A percentile compares a stretch with the other conserved stretches of the same genome.
Evolutionary conservation across 768 basidiomycete genomes (phyloP).

Genomic region (Nidularia pulvinata): DNA sequence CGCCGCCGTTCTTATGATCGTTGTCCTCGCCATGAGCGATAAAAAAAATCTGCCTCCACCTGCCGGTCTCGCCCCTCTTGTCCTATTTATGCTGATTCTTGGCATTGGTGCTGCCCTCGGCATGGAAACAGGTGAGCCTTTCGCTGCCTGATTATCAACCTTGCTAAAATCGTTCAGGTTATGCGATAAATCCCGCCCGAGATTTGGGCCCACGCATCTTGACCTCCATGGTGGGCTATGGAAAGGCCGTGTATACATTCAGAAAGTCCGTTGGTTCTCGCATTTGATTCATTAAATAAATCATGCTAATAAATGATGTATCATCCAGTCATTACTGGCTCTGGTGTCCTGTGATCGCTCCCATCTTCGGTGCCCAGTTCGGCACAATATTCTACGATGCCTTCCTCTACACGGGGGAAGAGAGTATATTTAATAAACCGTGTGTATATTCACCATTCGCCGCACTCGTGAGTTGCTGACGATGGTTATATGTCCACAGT

Average conservation of each 20-base stretch:
- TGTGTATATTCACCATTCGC: conserved; percentile 18
- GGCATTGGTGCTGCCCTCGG: conserved; percentile 59
- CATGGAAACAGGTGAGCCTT: conserved; percentile 48
- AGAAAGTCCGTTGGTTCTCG: conserved; percentile 25
- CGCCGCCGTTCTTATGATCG: conserved; percentile 53
- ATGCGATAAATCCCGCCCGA: conserved; percentile 34
- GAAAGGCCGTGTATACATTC: conserved; percentile 32
- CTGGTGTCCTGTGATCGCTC: conserved; percentile 62
- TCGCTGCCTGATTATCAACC: background rate
- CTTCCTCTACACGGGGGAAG: conserved; percentile 53
- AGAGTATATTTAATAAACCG: conserved; percentile 55
- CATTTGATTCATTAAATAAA: no score
- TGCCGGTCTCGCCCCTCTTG: conserved; percentile 50
- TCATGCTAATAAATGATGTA: no score
- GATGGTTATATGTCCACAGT: background rate
- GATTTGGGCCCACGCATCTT: conserved; percentile 59
- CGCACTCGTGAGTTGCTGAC: background rate
- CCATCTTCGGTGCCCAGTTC: conserved; percentile 51
- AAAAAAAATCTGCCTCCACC: conserved; percentile 48
- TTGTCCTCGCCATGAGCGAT: conserved; percentile 55
- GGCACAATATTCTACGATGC: conserved; percentile 56
- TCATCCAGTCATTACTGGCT: conserved; percentile 62
- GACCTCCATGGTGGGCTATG: conserved; percentile 70
- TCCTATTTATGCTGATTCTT: conserved; percentile 54
- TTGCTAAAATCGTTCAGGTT: conserved; percentile 11